Evolutionary conservation across 2,329 filamentous ascomycete genomes (phyloP).

Genomic region (Claviceps sp.): DNA sequence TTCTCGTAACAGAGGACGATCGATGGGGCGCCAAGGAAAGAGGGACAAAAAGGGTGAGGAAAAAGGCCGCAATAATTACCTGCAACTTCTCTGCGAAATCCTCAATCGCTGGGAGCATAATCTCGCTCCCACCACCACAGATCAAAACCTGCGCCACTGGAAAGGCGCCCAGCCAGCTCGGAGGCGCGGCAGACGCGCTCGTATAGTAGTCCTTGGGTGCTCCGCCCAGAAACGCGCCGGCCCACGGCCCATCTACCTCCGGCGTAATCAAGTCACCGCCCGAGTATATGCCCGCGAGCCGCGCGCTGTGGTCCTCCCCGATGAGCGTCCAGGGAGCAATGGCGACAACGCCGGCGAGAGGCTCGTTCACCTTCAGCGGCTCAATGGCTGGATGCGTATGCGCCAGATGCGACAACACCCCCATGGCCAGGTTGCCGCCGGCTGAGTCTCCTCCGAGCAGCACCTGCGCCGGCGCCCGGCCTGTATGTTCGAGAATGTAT

Average conservation of each 20-base stretch:
- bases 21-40: too few relatives aligned
- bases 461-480: constrained; percentile 6
- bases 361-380: constrained; percentile 7
- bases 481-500: constrained; percentile 7
- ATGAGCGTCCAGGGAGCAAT: constrained; percentile 12
- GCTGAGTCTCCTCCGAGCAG: constrained; percentile 13
- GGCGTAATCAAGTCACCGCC: constrained; percentile 11
- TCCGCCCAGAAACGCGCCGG: constrained; percentile 6
- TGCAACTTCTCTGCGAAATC: constrained; percentile 9
- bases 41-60: not conserved
- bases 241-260: constrained; percentile 6
- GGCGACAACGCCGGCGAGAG: constrained; percentile 7
- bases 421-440: constrained; percentile 11
- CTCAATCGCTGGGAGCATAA: constrained; percentile 10
- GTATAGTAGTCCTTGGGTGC: constrained; percentile 9
- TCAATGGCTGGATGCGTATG: constrained; percentile 10
- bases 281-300: constrained; percentile 5
- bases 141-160: constrained; percentile 10
- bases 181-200: constrained; percentile 8
- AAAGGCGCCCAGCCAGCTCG: constrained; percentile 10
- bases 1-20: too few relatives aligned
- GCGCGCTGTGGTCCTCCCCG: constrained; percentile 4
- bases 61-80: constrained; percentile 2
- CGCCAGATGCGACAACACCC: constrained; percentile 11
- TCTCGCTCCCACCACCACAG: constrained; percentile 9